A percentile compares a stretch with the other conserved stretches of the same genome.
phyloP scores from a whole-genome alignment of 495 filamentous ascomycete genomes.

The Clohesyomyces aquaticus region DNA sequence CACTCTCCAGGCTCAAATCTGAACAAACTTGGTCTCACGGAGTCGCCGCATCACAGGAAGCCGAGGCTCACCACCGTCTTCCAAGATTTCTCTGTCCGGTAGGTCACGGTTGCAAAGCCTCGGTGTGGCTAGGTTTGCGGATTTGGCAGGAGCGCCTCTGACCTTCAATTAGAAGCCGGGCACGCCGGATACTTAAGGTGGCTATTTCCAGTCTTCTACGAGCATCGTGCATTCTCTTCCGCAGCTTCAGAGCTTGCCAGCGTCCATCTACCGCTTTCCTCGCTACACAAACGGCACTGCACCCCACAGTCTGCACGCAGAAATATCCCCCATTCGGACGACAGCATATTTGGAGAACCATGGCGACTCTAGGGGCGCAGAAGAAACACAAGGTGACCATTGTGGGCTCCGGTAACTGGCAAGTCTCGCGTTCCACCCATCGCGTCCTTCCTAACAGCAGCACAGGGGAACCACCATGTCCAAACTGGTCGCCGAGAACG shows the following conservation, averaged over 20 bases:
- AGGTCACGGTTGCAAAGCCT: conserved; percentile 12
- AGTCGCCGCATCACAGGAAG: conserved; percentile 32
- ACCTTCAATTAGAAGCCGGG: background rate
- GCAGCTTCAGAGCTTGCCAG: conserved; percentile 4
- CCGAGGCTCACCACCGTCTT: conserved; percentile 17
- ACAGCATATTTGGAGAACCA: conserved; percentile 28
- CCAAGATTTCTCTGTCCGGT: background rate
- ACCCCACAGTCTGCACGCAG: conserved; percentile 2
- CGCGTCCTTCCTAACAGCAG: background rate
- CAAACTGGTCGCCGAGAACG: conserved; percentile 95
- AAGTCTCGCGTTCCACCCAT: conserved; percentile 37
- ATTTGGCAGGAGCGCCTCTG: background rate
- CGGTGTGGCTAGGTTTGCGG: conserved; percentile 16
- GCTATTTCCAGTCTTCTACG: conserved; percentile 11
- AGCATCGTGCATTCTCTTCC: background rate
- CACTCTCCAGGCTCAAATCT: background rate
- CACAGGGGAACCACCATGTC: conserved; percentile 90
- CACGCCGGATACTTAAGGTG: conserved; percentile 22
- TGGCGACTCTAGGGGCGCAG: conserved; percentile 45
- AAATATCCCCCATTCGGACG: background rate
- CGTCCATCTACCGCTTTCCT: background rate
- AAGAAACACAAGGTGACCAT: conserved; percentile 93
- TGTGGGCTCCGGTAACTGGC: conserved; percentile 97
- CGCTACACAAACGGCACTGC: conserved; percentile 2
- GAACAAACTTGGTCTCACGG: background rate